Percentiles rank a stretch among this genome's conserved stretches.
Conservation (phyloP, 768 basidiomycete genomes). For the Inosperma sp. region DNA sequence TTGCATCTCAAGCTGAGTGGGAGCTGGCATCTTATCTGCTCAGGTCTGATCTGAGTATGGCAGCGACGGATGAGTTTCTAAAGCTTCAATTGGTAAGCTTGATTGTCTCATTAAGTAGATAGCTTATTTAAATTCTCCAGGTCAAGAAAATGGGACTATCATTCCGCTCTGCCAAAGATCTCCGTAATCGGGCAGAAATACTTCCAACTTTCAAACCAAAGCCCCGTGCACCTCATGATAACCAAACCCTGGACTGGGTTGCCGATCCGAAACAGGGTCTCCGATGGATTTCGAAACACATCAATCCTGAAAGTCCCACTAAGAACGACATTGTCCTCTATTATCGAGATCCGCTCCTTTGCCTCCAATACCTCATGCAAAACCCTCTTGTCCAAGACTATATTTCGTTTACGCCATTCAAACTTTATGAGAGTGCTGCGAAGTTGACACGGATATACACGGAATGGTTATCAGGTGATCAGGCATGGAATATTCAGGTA, state of each 20-base stretch:
- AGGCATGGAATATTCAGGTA: constrained; percentile 22
- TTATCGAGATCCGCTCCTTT: constrained; percentile 28
- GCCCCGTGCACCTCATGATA: not conserved
- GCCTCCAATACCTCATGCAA: constrained; percentile 24
- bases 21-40: constrained; percentile 28
- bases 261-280: constrained; percentile 16
- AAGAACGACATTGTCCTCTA: constrained; percentile 24
- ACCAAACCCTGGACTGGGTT: constrained; percentile 2
- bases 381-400: constrained; percentile 23
- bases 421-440: constrained; percentile 11
- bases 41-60: constrained; percentile 26
- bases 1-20: constrained; percentile 29
- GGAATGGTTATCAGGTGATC: constrained; percentile 19
- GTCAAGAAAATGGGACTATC: constrained; percentile 20
- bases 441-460: constrained; percentile 15
- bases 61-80: constrained; percentile 25
- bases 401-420: constrained; percentile 18
- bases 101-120: constrained; percentile 13
- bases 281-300: constrained; percentile 18
- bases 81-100: constrained; percentile 23
- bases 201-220: constrained; percentile 16
- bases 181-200: constrained; percentile 23
- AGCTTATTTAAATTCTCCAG: constrained; percentile 8
- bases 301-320: constrained; percentile 17
- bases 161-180: constrained; percentile 25